Conservation (phyloP, 1,284 basidiomycete genomes). For the Sphaerobolus stellatus region DNA sequence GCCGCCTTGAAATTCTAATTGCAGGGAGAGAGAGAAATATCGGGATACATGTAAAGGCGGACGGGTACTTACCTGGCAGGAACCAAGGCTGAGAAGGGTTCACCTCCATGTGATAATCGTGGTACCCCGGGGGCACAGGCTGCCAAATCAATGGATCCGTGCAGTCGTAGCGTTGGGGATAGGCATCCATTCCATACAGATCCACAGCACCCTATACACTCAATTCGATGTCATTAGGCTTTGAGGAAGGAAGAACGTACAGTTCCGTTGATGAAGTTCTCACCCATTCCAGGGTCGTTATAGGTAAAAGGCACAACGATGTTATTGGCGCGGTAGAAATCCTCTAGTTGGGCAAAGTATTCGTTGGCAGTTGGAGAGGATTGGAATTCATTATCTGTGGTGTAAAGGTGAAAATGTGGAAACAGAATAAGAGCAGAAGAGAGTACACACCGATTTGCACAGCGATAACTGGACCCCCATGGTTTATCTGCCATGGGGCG, state of each 20-base stretch:
- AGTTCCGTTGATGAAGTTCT: slow-evolving; percentile 17
- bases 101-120: slow-evolving; percentile 52
- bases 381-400: slow-evolving; percentile 73
- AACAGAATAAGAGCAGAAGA: neutral
- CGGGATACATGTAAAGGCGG: neutral
- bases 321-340: slow-evolving; percentile 50
- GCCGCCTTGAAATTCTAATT: no score
- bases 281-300: slow-evolving; percentile 60
- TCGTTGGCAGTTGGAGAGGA: slow-evolving; percentile 47
- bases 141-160: slow-evolving; percentile 62
- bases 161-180: slow-evolving; percentile 75
- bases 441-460: slow-evolving; percentile 59
- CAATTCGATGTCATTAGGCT: no score
- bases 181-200: slow-evolving; percentile 58
- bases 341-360: slow-evolving; percentile 67
- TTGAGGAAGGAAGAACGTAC: no score
- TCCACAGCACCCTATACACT: slow-evolving; percentile 56
- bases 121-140: slow-evolving; percentile 55
- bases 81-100: slow-evolving; percentile 65
- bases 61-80: slow-evolving; percentile 59
- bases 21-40: neutral
- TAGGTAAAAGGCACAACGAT: slow-evolving; percentile 74
- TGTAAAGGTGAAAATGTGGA: slow-evolving; percentile 13
- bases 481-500: slow-evolving; percentile 62
- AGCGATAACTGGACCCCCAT: slow-evolving; percentile 74